Evolutionary conservation across 495 filamentous ascomycete genomes (phyloP), one percentile per base, ranked within the genome.

Genomic region (Hyaloscypha variabilis): DNA sequence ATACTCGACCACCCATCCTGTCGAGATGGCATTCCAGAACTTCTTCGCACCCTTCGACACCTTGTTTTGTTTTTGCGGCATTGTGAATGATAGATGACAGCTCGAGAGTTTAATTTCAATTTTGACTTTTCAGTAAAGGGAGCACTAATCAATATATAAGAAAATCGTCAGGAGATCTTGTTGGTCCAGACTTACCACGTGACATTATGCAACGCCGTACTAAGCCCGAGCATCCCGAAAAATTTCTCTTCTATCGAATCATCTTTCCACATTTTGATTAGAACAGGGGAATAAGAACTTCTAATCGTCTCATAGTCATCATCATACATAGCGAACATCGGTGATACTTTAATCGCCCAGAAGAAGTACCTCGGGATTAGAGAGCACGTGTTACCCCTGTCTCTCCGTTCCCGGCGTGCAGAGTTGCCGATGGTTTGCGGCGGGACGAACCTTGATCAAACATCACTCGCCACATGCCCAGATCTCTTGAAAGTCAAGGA

Each of bases 1-100:
- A 31, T 67, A 67, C 57, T 67, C 64, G 21, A 62, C 26, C 2
- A 67, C 64, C 64, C 64, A 67, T 26, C 64, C 64, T 4, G 64
- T 55, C 11, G 64, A 67, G 14, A 67, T 57, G 0, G 64, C 30
- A 3, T 14, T 39, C 64, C 64, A 67, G 50, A 61, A 62, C 19
- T 61, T 62, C 30, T 67, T 67, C 51, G 25, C 21, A 4, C 39
- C 39, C 39, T 46, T 46, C 1, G 17, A 14, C 39, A 46, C 39
- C 6, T 46, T 46, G 3, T 46, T 46, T 1, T 46, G 11, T 46
- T 46, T 46, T 17, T 46, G 39, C 17, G 17, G 1, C 39, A 46
- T 46, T 46, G 14, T 14, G 39, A 19, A 46, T 19, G 39, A 46
- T 3, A 19, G 14, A 17, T 14, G 10, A 3, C 11, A 46, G 13